These are phyloP conservation scores for Leucosporidium yakuticum DNA, from an alignment of 768 basidiomycete species.

Conservation along the genomic window DNA sequence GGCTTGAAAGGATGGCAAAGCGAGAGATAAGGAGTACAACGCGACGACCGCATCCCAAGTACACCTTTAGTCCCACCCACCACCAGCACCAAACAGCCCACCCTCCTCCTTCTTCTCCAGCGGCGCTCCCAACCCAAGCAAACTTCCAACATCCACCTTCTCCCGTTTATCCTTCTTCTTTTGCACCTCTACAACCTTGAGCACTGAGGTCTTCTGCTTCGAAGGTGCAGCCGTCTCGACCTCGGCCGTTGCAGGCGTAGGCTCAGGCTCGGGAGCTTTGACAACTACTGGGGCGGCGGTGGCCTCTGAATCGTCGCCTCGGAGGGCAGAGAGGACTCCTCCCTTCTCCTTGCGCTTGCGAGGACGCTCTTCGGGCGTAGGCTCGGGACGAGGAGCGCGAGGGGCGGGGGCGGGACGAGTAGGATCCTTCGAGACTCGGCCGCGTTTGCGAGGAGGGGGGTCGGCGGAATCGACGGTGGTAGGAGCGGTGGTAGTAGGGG, in stretches of 20 bases:
- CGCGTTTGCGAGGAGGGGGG: neutral
- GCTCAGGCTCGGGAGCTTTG: neutral
- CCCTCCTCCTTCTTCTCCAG: neutral
- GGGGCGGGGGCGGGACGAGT: neutral
- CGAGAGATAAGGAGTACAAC: no score
- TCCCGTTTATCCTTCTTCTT: neutral
- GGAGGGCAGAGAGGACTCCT: slow-evolving; percentile 19
- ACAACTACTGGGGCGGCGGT: no score
- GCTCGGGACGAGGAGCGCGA: neutral
- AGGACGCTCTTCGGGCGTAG: neutral
- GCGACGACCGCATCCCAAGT: no score
- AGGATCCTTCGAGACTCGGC: neutral
- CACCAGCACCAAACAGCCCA: neutral
- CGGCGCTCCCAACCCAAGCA: slow-evolving; percentile 17
- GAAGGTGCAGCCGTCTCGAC: neutral
- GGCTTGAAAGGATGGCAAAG: no score
- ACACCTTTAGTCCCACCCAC: neutral
- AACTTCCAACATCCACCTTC: slow-evolving; percentile 20
- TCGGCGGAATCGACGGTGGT: neutral
- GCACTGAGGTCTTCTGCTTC: slow-evolving; percentile 23
- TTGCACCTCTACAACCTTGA: slow-evolving; percentile 30
- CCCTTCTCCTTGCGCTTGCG: slow-evolving; percentile 8
- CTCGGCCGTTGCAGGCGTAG: neutral
- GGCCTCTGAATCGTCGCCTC: slow-evolving; percentile 1
- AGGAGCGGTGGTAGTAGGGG: neutral